Base-by-base conservation (phyloP, 768 basidiomycete species). In the Pleurotus sapidus region DNA sequence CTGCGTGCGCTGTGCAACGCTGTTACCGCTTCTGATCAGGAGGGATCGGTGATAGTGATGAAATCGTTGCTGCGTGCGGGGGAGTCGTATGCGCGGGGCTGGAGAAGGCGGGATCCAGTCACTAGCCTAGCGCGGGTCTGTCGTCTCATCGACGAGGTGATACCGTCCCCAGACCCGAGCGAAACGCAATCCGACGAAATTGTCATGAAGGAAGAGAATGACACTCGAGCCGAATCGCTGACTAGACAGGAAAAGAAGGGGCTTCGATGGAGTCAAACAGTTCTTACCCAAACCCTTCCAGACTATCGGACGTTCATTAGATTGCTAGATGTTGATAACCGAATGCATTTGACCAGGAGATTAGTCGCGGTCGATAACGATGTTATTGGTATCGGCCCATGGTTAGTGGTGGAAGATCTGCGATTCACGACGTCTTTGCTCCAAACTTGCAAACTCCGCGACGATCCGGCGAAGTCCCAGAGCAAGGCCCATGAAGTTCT, bases 331-430 rank as follows among this genome's bases (percentile, higher is more conserved):
- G 74, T 80, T 2, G 80, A 84, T 55, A 80, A 73, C 43, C 83
- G 80, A 65, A 70, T 77, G 2, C 74, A 77, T 39, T 66, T 91
- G 23, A 65, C 91, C 24, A 70, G 77, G 47, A 77, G 83, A 4
- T 74, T 92, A 2, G 72, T 81, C 18, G 72, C 67, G 15, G 68
- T 91, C 12, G 91, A 93, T 60, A 67, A 74, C 4, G 84, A 82
- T 2, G 67, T 75, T 23, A 68, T 81, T 18, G 84, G 84, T 3
- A 69, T 88, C 2, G 86, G 82, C 15, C 86, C 88, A 58, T 93
- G 89, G 88, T 63, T 92, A 23, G 62, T 93, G 7, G 63, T 70
- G n/a, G 82, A 87, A 60, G 87, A 89, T 59, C 63, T 88, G 57
- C 83, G 82, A 65, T 70, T 17, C 39, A 24, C 37, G 24, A 40